Evolutionary conservation across 2,329 filamentous ascomycete species (phyloP), one percentile per base, ranked within the genome.

Genomic region (Chrysoporthe puriensis): DNA sequence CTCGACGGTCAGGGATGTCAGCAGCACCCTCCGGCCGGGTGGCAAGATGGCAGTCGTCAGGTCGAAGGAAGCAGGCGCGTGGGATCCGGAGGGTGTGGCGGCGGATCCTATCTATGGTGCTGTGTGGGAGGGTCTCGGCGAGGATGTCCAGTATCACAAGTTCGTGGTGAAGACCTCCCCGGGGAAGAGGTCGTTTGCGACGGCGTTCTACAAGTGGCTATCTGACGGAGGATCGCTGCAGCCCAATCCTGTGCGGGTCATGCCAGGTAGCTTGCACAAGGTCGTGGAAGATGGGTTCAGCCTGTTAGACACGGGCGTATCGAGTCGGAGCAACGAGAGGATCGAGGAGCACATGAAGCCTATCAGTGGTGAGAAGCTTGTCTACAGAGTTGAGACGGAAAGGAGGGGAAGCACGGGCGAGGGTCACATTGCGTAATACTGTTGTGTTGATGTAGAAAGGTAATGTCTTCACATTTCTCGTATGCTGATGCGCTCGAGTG

Each of bases 111-210:
- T 77, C 0, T 81, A 81, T 43, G 80, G 80, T 1, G 79, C 79
- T 0, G 80, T 81, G 0, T 82, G 79, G 80, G 78, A 82, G 62
- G 80, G 76, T 0, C 71, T 83, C 0, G 79, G 80, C 0, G 77
- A 76, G 46, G 77, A 81, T 26, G 70, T 82, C 13, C 71, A 76
- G 11, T 83, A 82, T 21, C 75, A 80, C 16, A 73, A 73, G 62
- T 73, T 74, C 13, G 74, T 71, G 4, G 63, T 76, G 18, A 58
- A 66, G 26, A 72, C 66, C 32, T 74, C 73, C 1, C 67, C 69
- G 3, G 67, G 71, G 0, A 77, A 77, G 2, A 73, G 75, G 6
- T 42, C 54, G 0, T 78, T 78, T 62, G 76, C 79, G 4, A 74
- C 75, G 5, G 68, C 70, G 0, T 82, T 82, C 59, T 82, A 78